Evolutionary conservation across 768 basidiomycete genomes (phyloP), one percentile per base, ranked within the genome.

Genomic region (Mrakia gelida): DNA sequence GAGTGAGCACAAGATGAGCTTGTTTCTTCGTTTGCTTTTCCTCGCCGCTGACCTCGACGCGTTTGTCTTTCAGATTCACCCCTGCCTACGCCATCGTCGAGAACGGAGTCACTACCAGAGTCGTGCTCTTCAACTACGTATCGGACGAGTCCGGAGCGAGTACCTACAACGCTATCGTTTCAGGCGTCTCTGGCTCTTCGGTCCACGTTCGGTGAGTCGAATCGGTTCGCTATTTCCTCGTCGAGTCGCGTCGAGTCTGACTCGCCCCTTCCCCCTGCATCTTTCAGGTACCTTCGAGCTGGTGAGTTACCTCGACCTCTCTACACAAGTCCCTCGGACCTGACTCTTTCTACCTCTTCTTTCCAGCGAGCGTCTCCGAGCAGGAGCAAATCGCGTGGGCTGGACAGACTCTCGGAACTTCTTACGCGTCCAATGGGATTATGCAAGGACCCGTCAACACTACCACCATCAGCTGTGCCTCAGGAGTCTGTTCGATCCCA

Each of bases 381-480:
- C 90, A 88, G 81, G 86, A 85, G 73, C 89, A 91, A 43, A 89
- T 92, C 76, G 90, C 89, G 0, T 93, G 92, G 92, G 92, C 91
- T 4, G 89, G 89, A 7, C 92, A 92, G 85, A 90, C 90, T 70
- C 34, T 87, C 67, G 87, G 86, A 62, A 85, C 85, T 38, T 90
- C 90, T 80, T 85, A 88, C 77, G 78, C 76, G 75, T 89, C 89
- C 0, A 91, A 93, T 81, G 92, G 92, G 0, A 88, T 89, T 65
- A 87, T 90, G 41, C 85, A 85, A 68, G 91, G 91, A 65, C 81
- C 82, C 0, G 86, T 89, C 62, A 82, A 87, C 75, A 86, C 92
- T 15, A 85, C 88, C 78, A 90, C 88, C 0, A 86, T 93, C 49
- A 80, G 84, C 23, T 95, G 93, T 81, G 82, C 83, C 6, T 84